Conservation (phyloP, 2,329 filamentous ascomycete species). For the Monosporascus sp. region DNA sequence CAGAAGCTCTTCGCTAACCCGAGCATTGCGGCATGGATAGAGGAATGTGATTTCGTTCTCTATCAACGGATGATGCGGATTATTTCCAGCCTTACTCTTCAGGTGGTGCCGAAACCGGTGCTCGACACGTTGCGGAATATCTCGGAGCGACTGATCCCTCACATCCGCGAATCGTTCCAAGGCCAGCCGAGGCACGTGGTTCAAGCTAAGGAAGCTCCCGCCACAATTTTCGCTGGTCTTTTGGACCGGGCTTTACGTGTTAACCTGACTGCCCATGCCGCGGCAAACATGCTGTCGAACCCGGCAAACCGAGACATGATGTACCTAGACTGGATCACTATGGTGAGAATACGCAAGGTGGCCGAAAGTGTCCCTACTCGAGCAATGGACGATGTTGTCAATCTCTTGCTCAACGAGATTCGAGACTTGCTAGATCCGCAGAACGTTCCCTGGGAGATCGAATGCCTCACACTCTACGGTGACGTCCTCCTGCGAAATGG, state of each 20-base stretch:
- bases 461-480: constrained; percentile 56
- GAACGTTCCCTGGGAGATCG: constrained; percentile 59
- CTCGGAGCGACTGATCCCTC: constrained; percentile 70
- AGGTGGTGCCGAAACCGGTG: constrained; percentile 84
- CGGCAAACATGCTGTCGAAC: constrained; percentile 86
- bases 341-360: constrained; percentile 57
- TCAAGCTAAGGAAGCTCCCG: constrained; percentile 80
- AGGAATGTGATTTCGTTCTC: constrained; percentile 89
- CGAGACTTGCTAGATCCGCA: constrained; percentile 65
- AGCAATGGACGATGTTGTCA: constrained; percentile 63
- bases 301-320: constrained; percentile 88
- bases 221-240: constrained; percentile 80
- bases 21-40: constrained; percentile 83
- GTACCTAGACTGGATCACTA: constrained; percentile 84
- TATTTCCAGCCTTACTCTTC: constrained; percentile 79
- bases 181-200: constrained; percentile 81
- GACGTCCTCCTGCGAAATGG: constrained; percentile 47
- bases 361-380: constrained; percentile 58
- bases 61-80: constrained; percentile 97
- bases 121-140: constrained; percentile 84
- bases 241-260: constrained; percentile 84
- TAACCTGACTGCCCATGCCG: constrained; percentile 89
- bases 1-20: constrained; percentile 85
- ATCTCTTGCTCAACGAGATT: constrained; percentile 60
- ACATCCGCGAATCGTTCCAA: constrained; percentile 81